Base-by-base conservation (phyloP, 805 yeast species). In the Barnettozyma sp. region DNA sequence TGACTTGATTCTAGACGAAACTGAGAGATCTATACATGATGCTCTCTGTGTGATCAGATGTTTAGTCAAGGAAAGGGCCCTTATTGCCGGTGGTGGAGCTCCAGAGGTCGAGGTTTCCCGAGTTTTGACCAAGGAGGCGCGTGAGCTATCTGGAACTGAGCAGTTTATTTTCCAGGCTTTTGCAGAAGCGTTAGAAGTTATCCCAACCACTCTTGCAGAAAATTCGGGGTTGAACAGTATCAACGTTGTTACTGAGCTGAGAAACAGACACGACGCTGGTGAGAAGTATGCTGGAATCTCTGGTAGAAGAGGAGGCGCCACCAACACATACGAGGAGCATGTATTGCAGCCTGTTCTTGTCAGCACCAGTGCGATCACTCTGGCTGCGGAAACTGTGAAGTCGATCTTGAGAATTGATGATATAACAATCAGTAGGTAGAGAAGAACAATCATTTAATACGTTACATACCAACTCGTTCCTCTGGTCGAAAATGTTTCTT, bases 71-170 rank as follows among this genome's bases (percentile, higher is more conserved):
- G 94, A 86, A 52, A 83, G 95, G 13, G 78, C 90, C 51, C 84
- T 96, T 55, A 87, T 92, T 63, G 96, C 97, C 11, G 99, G 99
- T 51, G 99, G 98, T 45, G 98, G 97, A 52, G 97, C 98, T 6
- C 95, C 97, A 30, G 98, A 90, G 56, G 80, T 92, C 94, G 71
- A 87, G 51, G 90, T 92, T 94, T 82, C 97, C 9, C 84, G 84
- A 62, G 95, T 97, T 10, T 95, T 92, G 55, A 83, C 81, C 58
- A 88, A 79, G 51, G 80, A 82, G 27, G 96, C 97, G 42, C 90
- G 90, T 65, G 80, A 82, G 51, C 78, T 95, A 5, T 67, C 92
- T 34, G 99, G 98, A 3, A 77, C 92, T 35, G 97, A 90, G 60
- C 79, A 95, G 2, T 53, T 50, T 35, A 45, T 53, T 30, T 53